Evolutionary conservation across 2,329 filamentous ascomycete species (phyloP).

Genomic region (Fusarium coffeatum): DNA sequence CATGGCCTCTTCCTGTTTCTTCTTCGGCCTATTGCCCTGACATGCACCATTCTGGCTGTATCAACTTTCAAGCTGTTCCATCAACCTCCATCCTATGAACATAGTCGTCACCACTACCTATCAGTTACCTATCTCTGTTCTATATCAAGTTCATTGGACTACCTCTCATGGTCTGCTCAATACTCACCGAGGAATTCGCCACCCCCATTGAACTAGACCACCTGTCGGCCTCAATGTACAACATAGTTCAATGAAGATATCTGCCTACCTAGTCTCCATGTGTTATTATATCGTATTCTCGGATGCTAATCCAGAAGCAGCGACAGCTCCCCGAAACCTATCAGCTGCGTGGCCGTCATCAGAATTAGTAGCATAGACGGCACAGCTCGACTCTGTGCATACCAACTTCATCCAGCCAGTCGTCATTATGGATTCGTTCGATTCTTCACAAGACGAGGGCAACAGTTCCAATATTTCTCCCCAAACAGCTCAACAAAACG

Average conservation of each 20-base stretch:
- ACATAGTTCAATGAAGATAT: neutral
- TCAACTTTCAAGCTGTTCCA: neutral
- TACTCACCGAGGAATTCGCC: neutral
- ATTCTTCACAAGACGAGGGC: conserved; percentile 5
- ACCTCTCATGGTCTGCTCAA: neutral
- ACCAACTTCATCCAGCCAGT: neutral
- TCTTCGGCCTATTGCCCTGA: neutral
- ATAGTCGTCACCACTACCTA: neutral
- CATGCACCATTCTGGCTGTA: neutral
- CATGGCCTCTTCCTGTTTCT: neutral
- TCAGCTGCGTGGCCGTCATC: neutral
- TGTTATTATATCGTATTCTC: neutral
- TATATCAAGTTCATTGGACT: neutral
- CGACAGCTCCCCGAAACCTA: neutral
- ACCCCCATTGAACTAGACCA: neutral
- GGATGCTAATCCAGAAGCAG: conserved; percentile 10
- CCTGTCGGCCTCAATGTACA: neutral
- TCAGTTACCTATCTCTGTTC: neutral
- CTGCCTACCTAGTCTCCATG: neutral
- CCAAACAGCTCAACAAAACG: conserved; percentile 22
- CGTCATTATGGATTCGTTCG: conserved; percentile 26
- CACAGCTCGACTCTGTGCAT: neutral
- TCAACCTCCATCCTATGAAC: neutral
- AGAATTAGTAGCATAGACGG: neutral
- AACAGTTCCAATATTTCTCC: conserved; percentile 4